These are phyloP conservation scores for Schoenoplectus tabernaemontani DNA, from an alignment of 202 grass and related monocot species.

Conservation along the genomic window DNA sequence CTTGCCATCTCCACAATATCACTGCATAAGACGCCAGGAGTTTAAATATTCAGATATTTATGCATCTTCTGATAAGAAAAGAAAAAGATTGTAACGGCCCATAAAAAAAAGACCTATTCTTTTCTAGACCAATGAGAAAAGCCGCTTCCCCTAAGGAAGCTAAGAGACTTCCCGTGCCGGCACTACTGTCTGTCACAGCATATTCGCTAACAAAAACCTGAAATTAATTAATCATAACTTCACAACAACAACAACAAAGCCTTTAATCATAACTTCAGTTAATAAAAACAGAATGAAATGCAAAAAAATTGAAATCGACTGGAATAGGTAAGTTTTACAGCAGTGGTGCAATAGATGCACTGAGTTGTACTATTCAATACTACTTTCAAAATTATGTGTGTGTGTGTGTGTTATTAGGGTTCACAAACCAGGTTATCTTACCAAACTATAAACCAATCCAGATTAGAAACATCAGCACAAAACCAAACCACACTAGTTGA, in stretches of 20 bases:
- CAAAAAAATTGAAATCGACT: background rate
- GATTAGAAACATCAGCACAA: background rate
- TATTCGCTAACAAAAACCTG: conserved; percentile 94
- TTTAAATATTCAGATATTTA: conserved; percentile 10
- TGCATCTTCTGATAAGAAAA: background rate
- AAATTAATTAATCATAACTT: background rate
- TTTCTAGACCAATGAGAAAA: conserved; percentile 88
- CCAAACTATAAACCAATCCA: background rate
- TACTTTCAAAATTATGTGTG: background rate
- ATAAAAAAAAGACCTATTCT: conserved; percentile 49
- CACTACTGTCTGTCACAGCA: conserved; percentile 72
- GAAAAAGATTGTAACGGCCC: background rate
- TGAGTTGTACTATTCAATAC: background rate
- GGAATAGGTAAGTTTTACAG: background rate
- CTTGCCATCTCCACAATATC: conserved; percentile 86
- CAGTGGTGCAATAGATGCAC: background rate
- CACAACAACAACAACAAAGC: too few species aligned
- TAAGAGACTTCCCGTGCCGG: conserved; percentile 74
- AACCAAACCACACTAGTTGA: background rate
- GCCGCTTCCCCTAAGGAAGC: conserved; percentile 85
- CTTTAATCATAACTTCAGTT: background rate
- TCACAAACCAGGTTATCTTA: background rate
- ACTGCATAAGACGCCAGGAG: conserved; percentile 31
- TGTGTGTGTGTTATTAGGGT: background rate
- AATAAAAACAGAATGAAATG: background rate